Evolutionary conservation across 106 monocot species (phyloP).

Genomic region (Posidonia australis): DNA sequence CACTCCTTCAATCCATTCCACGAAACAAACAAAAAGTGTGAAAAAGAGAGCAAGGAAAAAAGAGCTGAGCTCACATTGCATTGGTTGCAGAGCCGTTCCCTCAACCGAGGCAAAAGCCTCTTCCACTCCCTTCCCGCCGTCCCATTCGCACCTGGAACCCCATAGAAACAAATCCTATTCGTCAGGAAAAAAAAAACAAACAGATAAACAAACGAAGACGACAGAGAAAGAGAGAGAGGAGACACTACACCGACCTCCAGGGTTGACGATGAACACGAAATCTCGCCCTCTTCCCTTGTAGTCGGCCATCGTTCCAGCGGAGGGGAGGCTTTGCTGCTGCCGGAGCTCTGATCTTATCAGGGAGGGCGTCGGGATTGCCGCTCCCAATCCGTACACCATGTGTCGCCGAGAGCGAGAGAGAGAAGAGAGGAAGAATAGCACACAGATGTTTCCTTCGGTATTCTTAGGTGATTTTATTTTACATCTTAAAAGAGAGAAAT

Average conservation of each 20-base stretch:
- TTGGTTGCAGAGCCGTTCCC: constrained; percentile 40
- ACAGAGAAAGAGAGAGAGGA: background rate
- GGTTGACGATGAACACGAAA: constrained; percentile 90
- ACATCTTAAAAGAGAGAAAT: no score
- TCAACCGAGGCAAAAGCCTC: constrained; percentile 73
- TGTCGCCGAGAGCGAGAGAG: no score
- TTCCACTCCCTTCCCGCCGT: constrained; percentile 93
- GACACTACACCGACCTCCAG: constrained; percentile 7
- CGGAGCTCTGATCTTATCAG: constrained; percentile 17
- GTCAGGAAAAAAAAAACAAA: background rate
- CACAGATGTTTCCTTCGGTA: no score
- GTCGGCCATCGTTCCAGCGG: constrained; percentile 30
- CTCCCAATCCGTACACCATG: background rate
- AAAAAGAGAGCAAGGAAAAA: background rate
- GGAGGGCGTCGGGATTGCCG: background rate
- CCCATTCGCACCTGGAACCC: constrained; percentile 77
- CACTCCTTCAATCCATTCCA: background rate
- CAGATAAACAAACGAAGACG: background rate
- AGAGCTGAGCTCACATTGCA: constrained; percentile 48
- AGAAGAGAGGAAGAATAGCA: no score
- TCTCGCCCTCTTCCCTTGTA: constrained; percentile 27
- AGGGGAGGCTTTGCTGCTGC: constrained; percentile 7
- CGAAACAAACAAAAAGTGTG: background rate
- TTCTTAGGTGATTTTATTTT: no score
- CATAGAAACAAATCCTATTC: background rate